phyloP scores from a whole-genome alignment of 257 asterid genomes.

The Cruciata laevipes region DNA sequence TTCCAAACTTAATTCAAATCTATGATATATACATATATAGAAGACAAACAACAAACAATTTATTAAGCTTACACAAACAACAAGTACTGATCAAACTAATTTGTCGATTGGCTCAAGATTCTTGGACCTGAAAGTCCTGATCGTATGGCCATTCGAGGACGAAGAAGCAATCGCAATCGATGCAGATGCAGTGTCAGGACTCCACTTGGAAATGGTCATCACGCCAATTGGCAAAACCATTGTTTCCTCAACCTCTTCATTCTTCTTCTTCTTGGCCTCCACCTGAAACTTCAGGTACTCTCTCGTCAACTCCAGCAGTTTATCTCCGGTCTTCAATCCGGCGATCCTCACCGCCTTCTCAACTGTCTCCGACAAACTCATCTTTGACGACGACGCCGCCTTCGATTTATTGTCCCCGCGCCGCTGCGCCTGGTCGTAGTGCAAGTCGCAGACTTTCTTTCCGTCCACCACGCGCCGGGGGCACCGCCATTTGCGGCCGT shows the following conservation, averaged over 20 bases:
- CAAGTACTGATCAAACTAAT: too few relatives aligned
- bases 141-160: too few relatives aligned
- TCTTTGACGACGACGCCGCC: constrained; percentile 23
- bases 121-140: too few relatives aligned
- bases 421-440: constrained; percentile 72
- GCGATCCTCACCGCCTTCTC: constrained; percentile 78
- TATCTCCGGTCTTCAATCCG: constrained; percentile 77
- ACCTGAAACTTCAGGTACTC: constrained; percentile 73
- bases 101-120: too few relatives aligned
- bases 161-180: too few relatives aligned
- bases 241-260: constrained; percentile 22
- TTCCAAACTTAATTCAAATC: too few relatives aligned
- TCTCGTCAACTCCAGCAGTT: constrained; percentile 80
- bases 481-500: constrained; percentile 99
- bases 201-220: too few relatives aligned
- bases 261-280: constrained; percentile 56
- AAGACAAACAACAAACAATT: too few relatives aligned
- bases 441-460: constrained; percentile 84
- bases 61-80: too few relatives aligned
- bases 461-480: constrained; percentile 69
- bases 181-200: too few relatives aligned
- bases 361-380: constrained; percentile 64
- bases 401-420: constrained; percentile 42
- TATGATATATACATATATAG: too few relatives aligned
- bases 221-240: too few relatives aligned